A percentile compares a stretch with the other conserved stretches of the same genome.
These are phyloP conservation scores for Hibiscus syriacus DNA, from an alignment of 345 rosid species.

Conservation along the genomic window DNA sequence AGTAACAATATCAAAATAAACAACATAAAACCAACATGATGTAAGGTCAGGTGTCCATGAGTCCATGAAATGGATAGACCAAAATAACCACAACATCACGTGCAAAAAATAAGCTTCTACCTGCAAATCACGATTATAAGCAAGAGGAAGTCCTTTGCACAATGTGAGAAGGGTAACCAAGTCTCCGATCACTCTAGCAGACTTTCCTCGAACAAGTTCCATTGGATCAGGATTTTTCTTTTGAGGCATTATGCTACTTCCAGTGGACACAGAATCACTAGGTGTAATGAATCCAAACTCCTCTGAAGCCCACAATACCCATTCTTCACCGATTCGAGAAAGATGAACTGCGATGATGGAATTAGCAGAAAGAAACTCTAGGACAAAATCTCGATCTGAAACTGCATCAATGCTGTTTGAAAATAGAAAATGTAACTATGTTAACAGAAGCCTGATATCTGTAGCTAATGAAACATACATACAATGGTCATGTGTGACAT, in stretches of 20 bases:
- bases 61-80: not conserved
- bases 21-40: not conserved
- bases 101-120: constrained; percentile 16
- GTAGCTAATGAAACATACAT: too few species aligned
- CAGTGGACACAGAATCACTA: constrained; percentile 85
- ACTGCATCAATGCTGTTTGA: constrained; percentile 81
- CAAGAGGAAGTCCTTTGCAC: constrained; percentile 97
- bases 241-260: constrained; percentile 99
- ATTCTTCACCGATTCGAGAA: constrained; percentile 96
- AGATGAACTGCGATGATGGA: constrained; percentile 77
- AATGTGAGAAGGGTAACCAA: constrained; percentile 70
- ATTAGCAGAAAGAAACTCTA: constrained; percentile 76
- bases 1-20: not conserved
- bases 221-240: constrained; percentile 98
- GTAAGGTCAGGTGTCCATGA: not conserved
- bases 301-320: constrained; percentile 98
- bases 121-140: constrained; percentile 93
- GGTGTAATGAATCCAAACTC: constrained; percentile 88
- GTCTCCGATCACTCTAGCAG: constrained; percentile 79
- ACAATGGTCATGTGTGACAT: not conserved
- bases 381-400: constrained; percentile 80
- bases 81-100: not conserved
- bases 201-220: constrained; percentile 96
- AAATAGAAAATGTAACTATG: constrained; percentile 6
- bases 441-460: not conserved